These are phyloP conservation scores for Cyclotella baltica DNA, from an alignment of 108 stramenopile genomes.

Conservation along the genomic window DNA sequence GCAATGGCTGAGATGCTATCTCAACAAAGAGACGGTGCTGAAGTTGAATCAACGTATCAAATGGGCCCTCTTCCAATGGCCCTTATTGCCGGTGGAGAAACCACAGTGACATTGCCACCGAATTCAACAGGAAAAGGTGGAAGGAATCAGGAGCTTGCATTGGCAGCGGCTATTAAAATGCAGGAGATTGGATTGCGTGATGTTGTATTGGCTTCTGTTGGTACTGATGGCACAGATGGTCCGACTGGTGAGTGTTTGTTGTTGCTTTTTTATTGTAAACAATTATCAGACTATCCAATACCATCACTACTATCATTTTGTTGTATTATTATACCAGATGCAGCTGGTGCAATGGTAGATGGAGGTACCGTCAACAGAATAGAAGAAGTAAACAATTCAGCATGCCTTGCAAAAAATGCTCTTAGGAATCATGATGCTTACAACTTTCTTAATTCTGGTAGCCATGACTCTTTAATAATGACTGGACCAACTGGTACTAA, in stretches of 20 bases:
- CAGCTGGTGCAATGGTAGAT: conserved; percentile 89
- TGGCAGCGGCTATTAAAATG: conserved; percentile 72
- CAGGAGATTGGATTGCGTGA: conserved; percentile 64
- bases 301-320: not conserved
- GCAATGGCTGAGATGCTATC: conserved; percentile 78
- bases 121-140: conserved; percentile 78
- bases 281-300: not conserved
- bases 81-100: conserved; percentile 89
- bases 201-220: conserved; percentile 76
- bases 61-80: conserved; percentile 66
- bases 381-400: not conserved
- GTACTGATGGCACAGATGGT: conserved; percentile 92
- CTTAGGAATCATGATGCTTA: conserved; percentile 77
- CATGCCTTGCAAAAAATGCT: conserved; percentile 54
- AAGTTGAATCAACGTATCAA: conserved; percentile 11
- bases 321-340: too few species aligned
- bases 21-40: conserved; percentile 32
- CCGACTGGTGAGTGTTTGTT: conserved; percentile 56
- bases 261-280: not conserved
- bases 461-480: conserved; percentile 58
- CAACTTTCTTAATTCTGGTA: conserved; percentile 51
- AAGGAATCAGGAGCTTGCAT: conserved; percentile 89
- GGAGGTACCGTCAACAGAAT: conserved; percentile 59
- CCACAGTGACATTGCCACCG: conserved; percentile 76
- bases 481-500: conserved; percentile 91